A percentile compares a stretch with the other conserved stretches of the same genome.
These are phyloP conservation scores for Colletotrichum liriopes DNA, from an alignment of 2,329 filamentous ascomycete species.

Conservation along the genomic window DNA sequence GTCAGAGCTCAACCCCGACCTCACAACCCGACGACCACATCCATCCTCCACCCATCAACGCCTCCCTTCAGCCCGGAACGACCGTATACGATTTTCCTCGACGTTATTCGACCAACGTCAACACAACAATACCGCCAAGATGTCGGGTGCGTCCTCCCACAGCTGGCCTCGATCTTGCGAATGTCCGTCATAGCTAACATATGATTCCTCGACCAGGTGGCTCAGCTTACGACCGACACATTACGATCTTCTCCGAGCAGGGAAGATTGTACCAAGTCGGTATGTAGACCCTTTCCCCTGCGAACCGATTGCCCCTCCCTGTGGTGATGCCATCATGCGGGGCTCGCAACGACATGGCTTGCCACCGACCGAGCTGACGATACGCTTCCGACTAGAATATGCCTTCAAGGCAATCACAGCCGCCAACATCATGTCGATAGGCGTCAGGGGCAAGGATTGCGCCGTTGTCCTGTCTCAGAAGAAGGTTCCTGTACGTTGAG, in stretches of 20 bases:
- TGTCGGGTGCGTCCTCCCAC: conserved; percentile 63
- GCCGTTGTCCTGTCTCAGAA: conserved; percentile 98
- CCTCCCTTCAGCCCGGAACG: conserved; percentile 24
- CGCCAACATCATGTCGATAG: conserved; percentile 98
- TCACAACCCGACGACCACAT: conserved; percentile 30
- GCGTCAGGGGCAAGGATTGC: conserved; percentile 95
- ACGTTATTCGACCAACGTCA: conserved; percentile 13
- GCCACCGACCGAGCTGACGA: conserved; percentile 45
- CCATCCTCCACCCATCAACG: conserved; percentile 47
- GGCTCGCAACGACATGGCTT: conserved; percentile 20
- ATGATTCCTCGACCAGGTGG: conserved; percentile 68
- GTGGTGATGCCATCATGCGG: conserved; percentile 40
- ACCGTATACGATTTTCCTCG: conserved; percentile 46
- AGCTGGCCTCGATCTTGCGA: conserved; percentile 38
- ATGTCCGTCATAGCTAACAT: conserved; percentile 49
- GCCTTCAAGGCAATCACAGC: conserved; percentile 99
- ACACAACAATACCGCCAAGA: conserved; percentile 54
- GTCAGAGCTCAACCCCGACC: conserved; percentile 44
- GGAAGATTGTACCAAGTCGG: conserved; percentile 99
- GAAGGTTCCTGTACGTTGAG: conserved; percentile 91
- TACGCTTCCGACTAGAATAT: conserved; percentile 81
- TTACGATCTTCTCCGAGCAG: conserved; percentile 99
- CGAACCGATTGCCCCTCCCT: conserved; percentile 38
- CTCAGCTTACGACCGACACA: conserved; percentile 97
- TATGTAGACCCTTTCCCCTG: conserved; percentile 66